Evolutionary conservation across 176 grass and related monocot genomes (phyloP).

Genomic region (Eleusine indica): DNA sequence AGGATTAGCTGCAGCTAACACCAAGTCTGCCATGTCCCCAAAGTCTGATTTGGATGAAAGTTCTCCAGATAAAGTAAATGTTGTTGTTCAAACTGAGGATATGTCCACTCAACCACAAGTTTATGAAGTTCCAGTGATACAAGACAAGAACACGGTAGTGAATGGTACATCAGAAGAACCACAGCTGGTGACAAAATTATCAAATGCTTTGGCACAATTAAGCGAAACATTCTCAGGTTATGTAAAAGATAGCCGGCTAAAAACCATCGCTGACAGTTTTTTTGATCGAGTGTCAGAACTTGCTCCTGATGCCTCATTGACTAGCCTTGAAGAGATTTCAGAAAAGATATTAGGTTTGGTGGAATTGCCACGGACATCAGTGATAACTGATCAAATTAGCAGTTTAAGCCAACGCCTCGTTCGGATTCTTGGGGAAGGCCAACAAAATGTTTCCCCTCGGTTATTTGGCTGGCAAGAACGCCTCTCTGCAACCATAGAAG

Average conservation of each 20-base stretch:
- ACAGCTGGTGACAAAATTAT: constrained; percentile 74
- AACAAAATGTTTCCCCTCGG: constrained; percentile 75
- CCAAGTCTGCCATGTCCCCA: constrained; percentile 24
- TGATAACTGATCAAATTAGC: constrained; percentile 76
- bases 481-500: constrained; percentile 74
- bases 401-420: constrained; percentile 82
- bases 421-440: constrained; percentile 78
- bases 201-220: constrained; percentile 64
- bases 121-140: constrained; percentile 47
- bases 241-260: constrained; percentile 71
- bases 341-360: constrained; percentile 67
- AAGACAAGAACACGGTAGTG: constrained; percentile 36
- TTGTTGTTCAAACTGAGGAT: constrained; percentile 27
- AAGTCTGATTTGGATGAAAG: constrained; percentile 37
- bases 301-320: constrained; percentile 68
- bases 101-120: constrained; percentile 41
- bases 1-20: constrained; percentile 39
- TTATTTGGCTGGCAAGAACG: constrained; percentile 93
- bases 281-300: constrained; percentile 78
- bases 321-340: constrained; percentile 65
- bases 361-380: constrained; percentile 74
- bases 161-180: constrained; percentile 60
- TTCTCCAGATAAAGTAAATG: constrained; percentile 44
- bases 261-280: constrained; percentile 65
- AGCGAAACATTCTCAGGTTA: constrained; percentile 79